phyloP scores from a whole-genome alignment of 2,329 filamentous ascomycete species.

The Lachnellula suecica region DNA sequence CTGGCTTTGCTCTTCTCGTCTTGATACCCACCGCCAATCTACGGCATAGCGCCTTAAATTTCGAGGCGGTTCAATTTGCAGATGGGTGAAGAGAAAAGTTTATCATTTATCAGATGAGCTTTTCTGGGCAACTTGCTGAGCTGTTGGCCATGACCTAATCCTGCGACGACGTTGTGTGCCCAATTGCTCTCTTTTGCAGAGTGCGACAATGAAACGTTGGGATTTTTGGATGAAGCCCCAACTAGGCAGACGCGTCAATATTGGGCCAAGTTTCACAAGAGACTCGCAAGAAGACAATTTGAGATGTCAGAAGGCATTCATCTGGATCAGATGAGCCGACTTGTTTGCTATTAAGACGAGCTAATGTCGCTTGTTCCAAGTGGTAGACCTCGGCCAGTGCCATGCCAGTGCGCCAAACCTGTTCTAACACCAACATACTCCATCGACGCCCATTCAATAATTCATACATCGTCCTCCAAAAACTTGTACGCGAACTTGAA shows the following conservation, averaged over 20 bases:
- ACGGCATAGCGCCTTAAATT: not conserved
- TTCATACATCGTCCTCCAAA: slow-evolving; percentile 86
- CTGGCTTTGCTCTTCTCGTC: not conserved
- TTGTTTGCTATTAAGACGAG: slow-evolving; percentile 30
- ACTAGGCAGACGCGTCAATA: not conserved
- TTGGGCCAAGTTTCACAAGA: not conserved
- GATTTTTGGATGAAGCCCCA: not conserved
- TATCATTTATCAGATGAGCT: not conserved
- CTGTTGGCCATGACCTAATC: too few species aligned
- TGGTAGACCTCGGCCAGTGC: slow-evolving; percentile 66
- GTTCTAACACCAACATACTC: slow-evolving; percentile 68
- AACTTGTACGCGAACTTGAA: slow-evolving; percentile 99
- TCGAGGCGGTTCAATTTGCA: not conserved
- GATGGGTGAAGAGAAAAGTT: not conserved
- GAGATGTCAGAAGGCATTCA: slow-evolving; percentile 4
- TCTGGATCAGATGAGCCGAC: slow-evolving; percentile 23
- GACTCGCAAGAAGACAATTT: slow-evolving; percentile 1
- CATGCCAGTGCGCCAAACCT: slow-evolving; percentile 58
- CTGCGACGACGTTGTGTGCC: too few species aligned
- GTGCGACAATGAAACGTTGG: not conserved
- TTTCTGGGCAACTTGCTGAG: too few species aligned
- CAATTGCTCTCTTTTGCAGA: not conserved
- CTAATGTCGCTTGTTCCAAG: slow-evolving; percentile 21
- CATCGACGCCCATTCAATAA: slow-evolving; percentile 57
- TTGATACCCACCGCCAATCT: not conserved